A percentile compares a stretch with the other conserved stretches of the same genome.
These are phyloP conservation scores for Alternaria brassicicola DNA, from an alignment of 2,329 filamentous ascomycete species.

Conservation along the genomic window DNA sequence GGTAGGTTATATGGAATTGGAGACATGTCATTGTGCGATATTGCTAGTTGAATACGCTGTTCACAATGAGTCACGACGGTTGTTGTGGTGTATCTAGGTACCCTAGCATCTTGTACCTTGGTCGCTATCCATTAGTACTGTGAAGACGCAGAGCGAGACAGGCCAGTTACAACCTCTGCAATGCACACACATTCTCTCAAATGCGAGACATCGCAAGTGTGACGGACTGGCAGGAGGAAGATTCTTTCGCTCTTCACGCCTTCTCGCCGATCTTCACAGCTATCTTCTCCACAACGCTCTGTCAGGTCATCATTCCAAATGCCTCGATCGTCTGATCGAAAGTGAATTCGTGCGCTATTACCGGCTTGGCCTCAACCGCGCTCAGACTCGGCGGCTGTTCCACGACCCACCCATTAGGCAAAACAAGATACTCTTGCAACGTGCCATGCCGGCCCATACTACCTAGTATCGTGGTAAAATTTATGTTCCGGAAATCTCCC, in stretches of 20 bases:
- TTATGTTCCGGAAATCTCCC: background rate
- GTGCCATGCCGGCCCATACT: slow-evolving; percentile 42
- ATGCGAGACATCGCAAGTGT: background rate
- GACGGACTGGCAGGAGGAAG: background rate
- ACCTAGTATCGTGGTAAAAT: slow-evolving; percentile 11
- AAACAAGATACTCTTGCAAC: slow-evolving; percentile 28
- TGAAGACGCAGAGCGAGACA: background rate
- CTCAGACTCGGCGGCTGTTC: slow-evolving; percentile 29
- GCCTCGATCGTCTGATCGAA: slow-evolving; percentile 26
- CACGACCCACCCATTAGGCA: slow-evolving; percentile 27
- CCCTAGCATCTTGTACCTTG: background rate
- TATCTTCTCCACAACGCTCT: slow-evolving; percentile 32
- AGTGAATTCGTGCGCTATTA: slow-evolving; percentile 23
- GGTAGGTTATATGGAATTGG: background rate
- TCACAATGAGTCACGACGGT: background rate
- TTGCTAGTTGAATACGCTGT: background rate
- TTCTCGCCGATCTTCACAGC: slow-evolving; percentile 22
- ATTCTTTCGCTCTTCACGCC: background rate
- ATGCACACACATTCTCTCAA: background rate
- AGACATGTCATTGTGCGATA: background rate
- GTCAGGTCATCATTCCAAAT: slow-evolving; percentile 24
- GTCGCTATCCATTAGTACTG: background rate
- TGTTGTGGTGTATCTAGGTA: background rate
- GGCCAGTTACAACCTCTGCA: background rate
- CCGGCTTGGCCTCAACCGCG: slow-evolving; percentile 35